phyloP scores from a whole-genome alignment of 306 rosid species.

The Betula pendula region DNA sequence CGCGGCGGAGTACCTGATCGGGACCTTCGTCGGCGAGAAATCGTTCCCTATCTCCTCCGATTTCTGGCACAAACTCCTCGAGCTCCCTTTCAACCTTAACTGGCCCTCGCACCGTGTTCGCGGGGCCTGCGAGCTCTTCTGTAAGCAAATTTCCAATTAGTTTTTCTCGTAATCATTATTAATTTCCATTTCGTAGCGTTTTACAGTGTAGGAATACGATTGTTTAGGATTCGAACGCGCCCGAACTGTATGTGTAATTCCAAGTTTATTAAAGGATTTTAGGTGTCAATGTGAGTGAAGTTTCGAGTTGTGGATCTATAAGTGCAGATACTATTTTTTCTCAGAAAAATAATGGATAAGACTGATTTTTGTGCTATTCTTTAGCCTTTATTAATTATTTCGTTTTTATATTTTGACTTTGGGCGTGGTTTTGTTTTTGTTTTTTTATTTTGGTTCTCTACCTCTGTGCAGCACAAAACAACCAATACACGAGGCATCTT shows the following conservation, averaged over 20 bases:
- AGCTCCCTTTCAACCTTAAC: conserved; percentile 74
- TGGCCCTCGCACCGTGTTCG: conserved; percentile 78
- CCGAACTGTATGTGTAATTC: too few species aligned
- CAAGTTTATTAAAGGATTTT: too few species aligned
- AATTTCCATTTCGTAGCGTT: conserved; percentile 4
- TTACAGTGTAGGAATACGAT: neutral
- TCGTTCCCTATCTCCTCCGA: conserved; percentile 87
- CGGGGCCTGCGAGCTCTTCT: conserved; percentile 88
- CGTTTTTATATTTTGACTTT: neutral
- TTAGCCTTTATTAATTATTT: too few species aligned
- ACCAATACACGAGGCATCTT: conserved; percentile 77
- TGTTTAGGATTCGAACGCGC: neutral
- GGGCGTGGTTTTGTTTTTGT: neutral
- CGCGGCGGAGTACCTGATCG: conserved; percentile 85
- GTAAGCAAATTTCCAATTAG: conserved; percentile 42
- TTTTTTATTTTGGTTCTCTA: neutral
- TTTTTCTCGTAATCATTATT: neutral
- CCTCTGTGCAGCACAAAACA: conserved; percentile 67
- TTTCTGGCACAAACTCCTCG: conserved; percentile 88
- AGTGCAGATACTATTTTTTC: too few species aligned
- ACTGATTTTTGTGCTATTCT: too few species aligned
- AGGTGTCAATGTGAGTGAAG: too few species aligned
- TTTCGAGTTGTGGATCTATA: too few species aligned
- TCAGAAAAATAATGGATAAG: too few species aligned
- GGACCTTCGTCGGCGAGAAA: conserved; percentile 75